Percentiles rank a stretch among this genome's conserved stretches.
phyloP scores from a whole-genome alignment of 2,329 filamentous ascomycete species.

The Huntiella omanensis region DNA sequence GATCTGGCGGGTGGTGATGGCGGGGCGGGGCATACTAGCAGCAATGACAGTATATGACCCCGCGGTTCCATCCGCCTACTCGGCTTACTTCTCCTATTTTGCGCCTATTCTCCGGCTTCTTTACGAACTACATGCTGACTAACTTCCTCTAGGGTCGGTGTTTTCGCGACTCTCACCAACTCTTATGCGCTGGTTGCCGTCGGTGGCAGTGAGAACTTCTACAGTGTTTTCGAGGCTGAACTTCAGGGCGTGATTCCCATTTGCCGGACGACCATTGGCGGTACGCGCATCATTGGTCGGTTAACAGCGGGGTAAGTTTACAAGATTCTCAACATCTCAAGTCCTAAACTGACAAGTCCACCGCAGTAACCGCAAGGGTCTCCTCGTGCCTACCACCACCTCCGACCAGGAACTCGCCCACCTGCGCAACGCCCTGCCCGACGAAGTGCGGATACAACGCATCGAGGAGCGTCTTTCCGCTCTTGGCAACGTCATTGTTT shows the following conservation, averaged over 20 bases:
- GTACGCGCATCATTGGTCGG: slow-evolving; percentile 86
- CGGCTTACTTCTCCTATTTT: too few species aligned
- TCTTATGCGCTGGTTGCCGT: slow-evolving; percentile 88
- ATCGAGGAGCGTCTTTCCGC: slow-evolving; percentile 95
- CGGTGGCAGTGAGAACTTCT: slow-evolving; percentile 96
- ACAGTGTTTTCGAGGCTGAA: slow-evolving; percentile 96
- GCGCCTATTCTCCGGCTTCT: too few species aligned
- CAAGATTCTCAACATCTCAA: neutral
- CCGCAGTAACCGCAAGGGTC: slow-evolving; percentile 74
- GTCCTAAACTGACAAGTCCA: neutral
- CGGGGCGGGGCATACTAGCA: too few species aligned
- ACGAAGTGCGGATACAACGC: slow-evolving; percentile 80
- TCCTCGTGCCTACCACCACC: slow-evolving; percentile 87
- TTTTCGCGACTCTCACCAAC: slow-evolving; percentile 93
- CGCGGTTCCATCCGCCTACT: too few species aligned
- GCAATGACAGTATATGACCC: too few species aligned
- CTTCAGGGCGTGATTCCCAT: slow-evolving; percentile 95
- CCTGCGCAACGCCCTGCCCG: slow-evolving; percentile 83
- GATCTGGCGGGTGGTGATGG: too few species aligned
- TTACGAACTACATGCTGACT: slow-evolving; percentile 12
- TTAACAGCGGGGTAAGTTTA: slow-evolving; percentile 66
- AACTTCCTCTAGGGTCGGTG: slow-evolving; percentile 53
- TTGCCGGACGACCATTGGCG: slow-evolving; percentile 88
- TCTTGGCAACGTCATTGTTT: slow-evolving; percentile 89
- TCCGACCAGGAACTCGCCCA: slow-evolving; percentile 98